Evolutionary conservation across 75 land plant species (phyloP).

Genomic region (Azolla pinnata): DNA sequence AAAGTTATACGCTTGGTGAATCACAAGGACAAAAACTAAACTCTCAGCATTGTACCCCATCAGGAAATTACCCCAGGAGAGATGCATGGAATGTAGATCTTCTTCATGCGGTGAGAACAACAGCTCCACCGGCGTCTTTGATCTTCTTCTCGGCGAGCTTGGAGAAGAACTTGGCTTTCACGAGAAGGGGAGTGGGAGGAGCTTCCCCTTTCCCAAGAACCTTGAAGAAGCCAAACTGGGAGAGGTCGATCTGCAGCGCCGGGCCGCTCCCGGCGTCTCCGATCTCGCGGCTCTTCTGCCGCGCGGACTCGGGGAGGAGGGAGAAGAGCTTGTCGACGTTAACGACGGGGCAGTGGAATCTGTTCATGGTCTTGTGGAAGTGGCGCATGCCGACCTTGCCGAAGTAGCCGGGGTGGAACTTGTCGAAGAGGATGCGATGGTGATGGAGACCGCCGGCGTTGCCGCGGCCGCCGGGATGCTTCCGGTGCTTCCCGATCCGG

Average conservation of each 20-base stretch:
- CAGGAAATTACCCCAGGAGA: no score
- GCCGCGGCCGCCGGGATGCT: conserved; percentile 55
- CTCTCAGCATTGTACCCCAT: no score
- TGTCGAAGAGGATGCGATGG: conserved; percentile 55
- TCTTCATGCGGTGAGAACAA: conserved; percentile 20
- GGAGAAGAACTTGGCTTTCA: conserved; percentile 38
- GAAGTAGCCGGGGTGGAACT: conserved; percentile 57
- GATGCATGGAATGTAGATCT: no score
- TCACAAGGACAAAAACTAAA: no score
- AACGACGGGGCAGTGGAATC: conserved; percentile 42
- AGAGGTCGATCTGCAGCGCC: conserved; percentile 33
- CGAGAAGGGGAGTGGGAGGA: conserved; percentile 18
- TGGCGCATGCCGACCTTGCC: conserved; percentile 60
- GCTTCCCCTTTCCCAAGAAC: conserved; percentile 38
- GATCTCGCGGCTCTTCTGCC: no score
- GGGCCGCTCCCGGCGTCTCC: conserved; percentile 16
- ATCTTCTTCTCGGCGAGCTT: conserved; percentile 46
- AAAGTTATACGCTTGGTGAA: no score
- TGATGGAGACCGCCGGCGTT: conserved; percentile 59
- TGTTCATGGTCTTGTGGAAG: no score
- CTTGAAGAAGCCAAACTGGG: conserved; percentile 44
- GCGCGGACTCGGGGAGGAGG: conserved; percentile 35
- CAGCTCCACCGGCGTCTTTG: conserved; percentile 37
- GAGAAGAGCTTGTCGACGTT: no score
- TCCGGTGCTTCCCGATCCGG: conserved; percentile 51